These are phyloP conservation scores for Trichopus zeylanicus DNA, from an alignment of 116 monocot genomes.

Conservation along the genomic window DNA sequence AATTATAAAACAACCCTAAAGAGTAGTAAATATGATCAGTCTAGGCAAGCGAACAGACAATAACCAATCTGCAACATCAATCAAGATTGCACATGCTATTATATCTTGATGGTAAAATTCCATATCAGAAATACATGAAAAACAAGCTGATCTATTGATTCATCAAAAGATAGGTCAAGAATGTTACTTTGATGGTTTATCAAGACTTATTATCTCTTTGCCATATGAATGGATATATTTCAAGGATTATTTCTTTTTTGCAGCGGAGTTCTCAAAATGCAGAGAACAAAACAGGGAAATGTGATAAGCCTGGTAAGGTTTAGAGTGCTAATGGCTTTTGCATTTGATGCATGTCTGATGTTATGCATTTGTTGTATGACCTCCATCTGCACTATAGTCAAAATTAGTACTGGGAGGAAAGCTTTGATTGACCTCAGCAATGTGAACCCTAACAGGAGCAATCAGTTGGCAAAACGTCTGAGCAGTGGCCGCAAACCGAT, in stretches of 20 bases:
- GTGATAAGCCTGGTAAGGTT: background rate
- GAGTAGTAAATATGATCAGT: too few species aligned
- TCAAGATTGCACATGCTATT: too few species aligned
- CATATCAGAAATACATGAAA: too few species aligned
- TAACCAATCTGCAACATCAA: too few species aligned
- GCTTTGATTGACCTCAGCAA: conserved; percentile 1
- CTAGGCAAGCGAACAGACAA: too few species aligned
- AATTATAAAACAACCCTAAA: too few species aligned
- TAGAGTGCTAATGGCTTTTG: background rate
- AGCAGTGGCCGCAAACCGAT: background rate
- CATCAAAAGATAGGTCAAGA: too few species aligned
- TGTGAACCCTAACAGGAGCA: background rate
- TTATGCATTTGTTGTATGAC: background rate
- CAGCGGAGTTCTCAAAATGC: background rate
- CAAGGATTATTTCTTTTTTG: background rate
- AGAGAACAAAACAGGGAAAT: background rate
- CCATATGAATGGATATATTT: background rate
- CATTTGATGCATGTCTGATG: background rate
- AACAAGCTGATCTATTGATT: too few species aligned
- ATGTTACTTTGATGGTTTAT: too few species aligned
- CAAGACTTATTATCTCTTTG: background rate
- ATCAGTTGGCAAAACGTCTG: background rate
- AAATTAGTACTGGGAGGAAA: conserved; percentile 1
- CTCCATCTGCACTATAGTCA: background rate
- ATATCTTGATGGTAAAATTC: too few species aligned